These are phyloP conservation scores for Schizothecium vesticola DNA, from an alignment of 495 filamentous ascomycete species.

Conservation along the genomic window DNA sequence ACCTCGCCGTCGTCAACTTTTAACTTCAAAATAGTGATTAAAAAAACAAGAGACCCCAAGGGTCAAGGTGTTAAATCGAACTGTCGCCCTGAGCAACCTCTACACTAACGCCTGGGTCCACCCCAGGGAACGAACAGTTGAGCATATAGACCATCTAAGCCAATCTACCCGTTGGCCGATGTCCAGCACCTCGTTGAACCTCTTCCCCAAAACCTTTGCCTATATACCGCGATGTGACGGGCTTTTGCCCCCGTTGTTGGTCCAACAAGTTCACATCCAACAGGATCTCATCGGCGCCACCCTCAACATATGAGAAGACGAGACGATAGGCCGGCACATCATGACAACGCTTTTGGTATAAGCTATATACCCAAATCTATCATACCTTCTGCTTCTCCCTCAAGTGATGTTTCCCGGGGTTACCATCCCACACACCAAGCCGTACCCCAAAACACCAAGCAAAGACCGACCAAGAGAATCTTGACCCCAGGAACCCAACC, in stretches of 20 bases:
- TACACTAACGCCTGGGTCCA: too few species aligned
- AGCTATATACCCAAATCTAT: neutral
- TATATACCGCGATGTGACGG: too few species aligned
- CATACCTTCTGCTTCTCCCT: neutral
- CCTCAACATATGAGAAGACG: neutral
- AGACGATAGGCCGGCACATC: neutral
- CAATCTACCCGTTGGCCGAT: too few species aligned
- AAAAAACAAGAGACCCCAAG: too few species aligned
- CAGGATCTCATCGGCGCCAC: neutral
- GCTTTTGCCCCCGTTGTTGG: too few species aligned
- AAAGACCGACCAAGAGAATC: neutral
- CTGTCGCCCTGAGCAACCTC: too few species aligned
- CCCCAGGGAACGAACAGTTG: too few species aligned
- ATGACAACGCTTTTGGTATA: neutral
- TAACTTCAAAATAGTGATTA: too few species aligned
- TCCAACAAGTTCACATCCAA: neutral
- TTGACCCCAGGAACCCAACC: neutral
- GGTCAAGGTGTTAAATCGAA: too few species aligned
- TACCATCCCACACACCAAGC: neutral
- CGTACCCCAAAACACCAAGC: neutral
- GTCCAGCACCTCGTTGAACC: too few species aligned
- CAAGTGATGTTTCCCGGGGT: neutral
- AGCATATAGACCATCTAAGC: too few species aligned
- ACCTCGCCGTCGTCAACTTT: neutral
- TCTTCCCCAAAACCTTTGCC: too few species aligned